These are phyloP conservation scores for Diaporthe destruens DNA, from an alignment of 2,329 filamentous ascomycete species.

Conservation along the genomic window DNA sequence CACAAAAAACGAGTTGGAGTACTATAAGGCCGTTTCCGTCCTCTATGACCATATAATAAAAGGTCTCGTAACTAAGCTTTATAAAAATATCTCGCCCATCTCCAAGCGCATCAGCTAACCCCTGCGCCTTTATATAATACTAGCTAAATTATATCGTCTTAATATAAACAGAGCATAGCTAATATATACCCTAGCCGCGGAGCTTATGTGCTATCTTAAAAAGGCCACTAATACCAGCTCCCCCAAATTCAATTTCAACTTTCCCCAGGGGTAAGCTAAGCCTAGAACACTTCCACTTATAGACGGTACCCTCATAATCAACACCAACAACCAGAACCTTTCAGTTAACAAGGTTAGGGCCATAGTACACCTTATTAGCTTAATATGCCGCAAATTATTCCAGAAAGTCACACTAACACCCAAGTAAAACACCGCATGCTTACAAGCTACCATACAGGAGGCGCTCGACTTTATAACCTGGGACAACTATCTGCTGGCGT, in stretches of 20 bases:
- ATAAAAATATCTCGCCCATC: background rate
- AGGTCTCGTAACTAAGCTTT: background rate
- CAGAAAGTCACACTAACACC: no score
- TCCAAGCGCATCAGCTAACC: background rate
- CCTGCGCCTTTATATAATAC: background rate
- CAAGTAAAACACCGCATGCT: fast-evolving
- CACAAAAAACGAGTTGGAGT: background rate
- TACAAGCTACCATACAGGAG: background rate
- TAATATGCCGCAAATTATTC: background rate
- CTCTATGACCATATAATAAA: background rate
- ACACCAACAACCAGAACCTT: background rate
- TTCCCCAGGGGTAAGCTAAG: background rate
- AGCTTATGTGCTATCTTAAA: background rate
- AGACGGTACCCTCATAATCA: background rate
- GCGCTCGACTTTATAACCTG: background rate
- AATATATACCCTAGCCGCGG: background rate
- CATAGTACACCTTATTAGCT: background rate
- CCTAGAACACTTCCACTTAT: background rate
- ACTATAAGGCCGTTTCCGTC: background rate
- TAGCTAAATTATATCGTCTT: no score
- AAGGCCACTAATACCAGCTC: background rate
- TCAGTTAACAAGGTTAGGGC: background rate
- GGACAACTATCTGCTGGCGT: background rate
- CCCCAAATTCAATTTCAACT: background rate
- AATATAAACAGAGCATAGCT: no score